A percentile compares a stretch with the other conserved stretches of the same genome.
phyloP scores from a whole-genome alignment of 2,329 filamentous ascomycete species.

The Cytospora piceae region DNA sequence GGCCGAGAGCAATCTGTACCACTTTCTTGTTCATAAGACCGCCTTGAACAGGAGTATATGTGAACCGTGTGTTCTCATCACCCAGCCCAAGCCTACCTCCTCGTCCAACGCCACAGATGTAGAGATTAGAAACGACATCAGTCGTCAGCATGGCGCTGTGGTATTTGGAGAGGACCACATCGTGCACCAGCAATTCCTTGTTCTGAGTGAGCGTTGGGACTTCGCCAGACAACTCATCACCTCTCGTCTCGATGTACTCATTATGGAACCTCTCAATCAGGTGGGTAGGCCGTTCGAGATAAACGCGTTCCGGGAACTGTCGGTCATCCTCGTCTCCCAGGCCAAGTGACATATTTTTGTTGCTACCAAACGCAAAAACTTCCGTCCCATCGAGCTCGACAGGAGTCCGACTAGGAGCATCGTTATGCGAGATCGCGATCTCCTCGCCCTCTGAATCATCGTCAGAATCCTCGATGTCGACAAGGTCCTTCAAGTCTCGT shows the following conservation, averaged over 20 bases:
- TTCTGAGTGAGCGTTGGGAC: conserved; percentile 75
- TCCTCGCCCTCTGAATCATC: conserved; percentile 60
- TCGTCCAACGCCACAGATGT: conserved; percentile 88
- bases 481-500: conserved; percentile 60
- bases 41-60: conserved; percentile 79
- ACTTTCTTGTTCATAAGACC: conserved; percentile 77
- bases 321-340: conserved; percentile 96
- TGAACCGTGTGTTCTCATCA: conserved; percentile 87
- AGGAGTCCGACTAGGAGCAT: conserved; percentile 24
- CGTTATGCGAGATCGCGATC: conserved; percentile 35
- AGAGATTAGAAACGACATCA: conserved; percentile 87
- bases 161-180: conserved; percentile 86
- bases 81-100: conserved; percentile 88
- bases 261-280: conserved; percentile 74
- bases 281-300: conserved; percentile 75
- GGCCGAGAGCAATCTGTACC: conserved; percentile 78
- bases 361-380: conserved; percentile 92
- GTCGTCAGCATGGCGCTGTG: conserved; percentile 87
- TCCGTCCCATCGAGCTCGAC: conserved; percentile 67
- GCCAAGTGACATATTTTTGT: conserved; percentile 90
- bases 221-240: conserved; percentile 47
- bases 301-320: conserved; percentile 86
- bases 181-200: conserved; percentile 74
- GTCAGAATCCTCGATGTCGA: conserved; percentile 50
- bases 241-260: conserved; percentile 61